Evolutionary conservation across 1,284 basidiomycete genomes (phyloP).

Genomic region (Coniferiporia weirii): DNA sequence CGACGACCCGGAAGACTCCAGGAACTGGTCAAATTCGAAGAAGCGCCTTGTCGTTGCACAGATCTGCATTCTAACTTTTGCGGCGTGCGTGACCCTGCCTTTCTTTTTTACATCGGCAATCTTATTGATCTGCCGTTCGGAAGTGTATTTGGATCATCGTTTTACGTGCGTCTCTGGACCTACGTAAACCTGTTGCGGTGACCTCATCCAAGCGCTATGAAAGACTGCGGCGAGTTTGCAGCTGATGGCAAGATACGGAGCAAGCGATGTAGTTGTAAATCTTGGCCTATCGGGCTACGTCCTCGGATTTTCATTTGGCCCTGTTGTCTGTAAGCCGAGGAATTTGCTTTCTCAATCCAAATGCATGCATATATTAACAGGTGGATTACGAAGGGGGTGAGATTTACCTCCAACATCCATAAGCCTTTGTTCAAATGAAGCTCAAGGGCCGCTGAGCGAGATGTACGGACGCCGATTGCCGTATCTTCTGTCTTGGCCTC

Average conservation of each 20-base stretch:
- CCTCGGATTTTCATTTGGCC: conserved; percentile 24
- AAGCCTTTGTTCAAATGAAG: background rate
- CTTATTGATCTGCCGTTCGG: background rate
- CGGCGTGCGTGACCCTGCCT: background rate
- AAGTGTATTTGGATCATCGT: conserved; percentile 20
- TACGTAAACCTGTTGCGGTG: background rate
- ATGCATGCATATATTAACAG: background rate
- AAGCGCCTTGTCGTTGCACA: background rate
- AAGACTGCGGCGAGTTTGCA: conserved; percentile 24
- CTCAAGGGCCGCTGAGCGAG: conserved; percentile 24
- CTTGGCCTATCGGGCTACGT: conserved; percentile 25
- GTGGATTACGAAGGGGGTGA: conserved; percentile 21
- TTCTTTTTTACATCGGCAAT: background rate
- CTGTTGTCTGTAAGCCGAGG: conserved; percentile 22
- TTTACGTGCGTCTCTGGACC: conserved; percentile 18
- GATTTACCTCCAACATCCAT: background rate
- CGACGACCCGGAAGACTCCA: background rate
- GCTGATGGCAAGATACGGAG: conserved; percentile 20
- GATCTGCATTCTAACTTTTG: conserved; percentile 16
- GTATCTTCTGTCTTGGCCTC: conserved; percentile 23
- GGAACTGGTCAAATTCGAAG: background rate
- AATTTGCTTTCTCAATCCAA: background rate
- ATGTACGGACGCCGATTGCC: conserved; percentile 23
- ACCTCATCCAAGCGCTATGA: background rate
- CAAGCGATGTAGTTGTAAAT: conserved; percentile 20